A percentile compares a stretch with the other conserved stretches of the same genome.
Evolutionary conservation across 306 rosid genomes (phyloP).

Genomic region (Dalbergia cultrata): DNA sequence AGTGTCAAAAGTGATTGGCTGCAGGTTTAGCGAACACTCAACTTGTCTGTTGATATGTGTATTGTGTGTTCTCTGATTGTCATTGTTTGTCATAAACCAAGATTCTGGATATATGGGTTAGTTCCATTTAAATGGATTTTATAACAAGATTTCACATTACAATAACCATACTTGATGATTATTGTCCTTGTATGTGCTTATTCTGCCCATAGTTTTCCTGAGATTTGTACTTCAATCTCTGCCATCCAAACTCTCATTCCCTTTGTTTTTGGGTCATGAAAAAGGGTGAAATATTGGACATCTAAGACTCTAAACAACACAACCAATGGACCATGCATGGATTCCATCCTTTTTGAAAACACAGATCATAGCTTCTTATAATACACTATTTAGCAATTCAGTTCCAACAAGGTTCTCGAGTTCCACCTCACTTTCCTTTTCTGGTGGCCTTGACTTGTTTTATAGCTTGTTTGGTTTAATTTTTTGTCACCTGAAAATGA

Average conservation of each 20-base stretch:
- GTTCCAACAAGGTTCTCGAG: constrained; percentile 6
- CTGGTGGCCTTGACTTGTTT: constrained; percentile 4
- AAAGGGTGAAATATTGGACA: not conserved
- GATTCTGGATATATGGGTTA: not conserved
- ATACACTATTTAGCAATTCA: not conserved
- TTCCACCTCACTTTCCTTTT: not conserved
- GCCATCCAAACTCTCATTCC: not conserved
- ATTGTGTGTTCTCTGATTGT: too few species aligned
- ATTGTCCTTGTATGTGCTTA: not conserved
- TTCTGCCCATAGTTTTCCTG: too few species aligned
- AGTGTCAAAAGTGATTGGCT: too few species aligned
- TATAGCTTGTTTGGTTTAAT: too few species aligned
- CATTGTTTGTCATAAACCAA: not conserved
- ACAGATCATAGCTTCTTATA: not conserved
- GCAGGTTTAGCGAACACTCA: too few species aligned
- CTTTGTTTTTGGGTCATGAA: not conserved
- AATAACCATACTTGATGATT: not conserved
- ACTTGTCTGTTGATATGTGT: too few species aligned
- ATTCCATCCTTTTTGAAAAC: constrained; percentile 3
- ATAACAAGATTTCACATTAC: not conserved
- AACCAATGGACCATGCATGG: not conserved
- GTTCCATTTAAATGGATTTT: too few species aligned
- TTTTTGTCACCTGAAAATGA: too few species aligned
- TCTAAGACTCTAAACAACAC: not conserved
- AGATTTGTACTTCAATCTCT: not conserved